Evolutionary conservation across 768 basidiomycete genomes (phyloP).

Genomic region (Amanita jacksonii): DNA sequence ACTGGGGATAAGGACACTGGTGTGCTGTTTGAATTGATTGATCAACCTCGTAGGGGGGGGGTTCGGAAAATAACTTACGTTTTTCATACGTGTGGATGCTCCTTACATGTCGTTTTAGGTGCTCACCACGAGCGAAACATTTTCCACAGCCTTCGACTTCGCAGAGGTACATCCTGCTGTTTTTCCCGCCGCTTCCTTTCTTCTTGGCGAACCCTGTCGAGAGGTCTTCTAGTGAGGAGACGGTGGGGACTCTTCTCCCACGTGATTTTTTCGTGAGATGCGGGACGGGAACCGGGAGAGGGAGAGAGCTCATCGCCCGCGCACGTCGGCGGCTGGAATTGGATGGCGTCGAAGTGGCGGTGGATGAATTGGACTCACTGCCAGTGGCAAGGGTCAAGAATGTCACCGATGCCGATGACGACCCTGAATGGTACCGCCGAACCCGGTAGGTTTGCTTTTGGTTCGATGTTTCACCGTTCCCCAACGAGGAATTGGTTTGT

Average conservation of each 20-base stretch:
- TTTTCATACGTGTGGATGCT: conserved; percentile 91
- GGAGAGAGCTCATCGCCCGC: conserved; percentile 27
- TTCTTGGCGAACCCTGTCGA: conserved; percentile 15
- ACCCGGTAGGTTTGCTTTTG: conserved; percentile 6
- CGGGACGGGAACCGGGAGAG: conserved; percentile 53
- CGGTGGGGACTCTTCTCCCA: conserved; percentile 56
- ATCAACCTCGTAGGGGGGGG: conserved; percentile 3
- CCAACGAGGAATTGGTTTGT: conserved; percentile 6
- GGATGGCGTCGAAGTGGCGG: conserved; percentile 8
- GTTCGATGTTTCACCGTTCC: neutral
- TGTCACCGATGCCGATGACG: conserved; percentile 2
- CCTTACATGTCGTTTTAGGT: conserved; percentile 81
- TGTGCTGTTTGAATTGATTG: conserved; percentile 42
- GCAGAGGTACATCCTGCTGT: conserved; percentile 57
- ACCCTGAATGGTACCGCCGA: conserved; percentile 7
- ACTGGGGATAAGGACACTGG: conserved; percentile 70
- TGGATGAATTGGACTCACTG: conserved; percentile 7
- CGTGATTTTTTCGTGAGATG: conserved; percentile 64
- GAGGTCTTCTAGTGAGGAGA: conserved; percentile 26
- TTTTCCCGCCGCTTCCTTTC: conserved; percentile 27
- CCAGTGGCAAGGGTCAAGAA: conserved; percentile 8
- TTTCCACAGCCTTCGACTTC: conserved; percentile 78
- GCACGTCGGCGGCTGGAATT: conserved; percentile 22
- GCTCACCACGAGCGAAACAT: conserved; percentile 82
- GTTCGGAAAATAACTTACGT: conserved; percentile 44